Evolutionary conservation across 1,139 yeast genomes (phyloP).

Genomic region (Spencermartinsiella ligniputridi): DNA sequence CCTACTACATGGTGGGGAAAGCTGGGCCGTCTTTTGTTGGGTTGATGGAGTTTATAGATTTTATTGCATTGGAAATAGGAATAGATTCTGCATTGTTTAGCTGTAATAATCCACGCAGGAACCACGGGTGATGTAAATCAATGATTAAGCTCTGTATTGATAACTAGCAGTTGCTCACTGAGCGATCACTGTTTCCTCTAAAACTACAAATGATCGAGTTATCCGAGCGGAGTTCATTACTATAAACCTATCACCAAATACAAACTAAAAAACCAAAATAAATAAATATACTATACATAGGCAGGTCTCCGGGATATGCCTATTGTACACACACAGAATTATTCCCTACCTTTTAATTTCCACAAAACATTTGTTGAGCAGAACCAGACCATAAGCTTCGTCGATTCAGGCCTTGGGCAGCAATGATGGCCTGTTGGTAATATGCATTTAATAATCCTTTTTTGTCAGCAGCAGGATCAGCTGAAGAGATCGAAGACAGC

Average conservation of each 20-base stretch:
- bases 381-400: conserved; percentile 47
- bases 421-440: conserved; percentile 28
- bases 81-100: no score
- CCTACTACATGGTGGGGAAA: conserved; percentile 18
- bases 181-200: no score
- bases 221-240: no score
- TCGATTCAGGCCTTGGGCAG: conserved; percentile 38
- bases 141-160: background rate
- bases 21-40: conserved; percentile 10
- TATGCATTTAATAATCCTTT: conserved; percentile 15
- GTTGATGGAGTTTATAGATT: conserved; percentile 7
- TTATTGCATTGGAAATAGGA: no score
- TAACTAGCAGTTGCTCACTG: no score
- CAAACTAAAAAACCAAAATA: conserved; percentile 1
- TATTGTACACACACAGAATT: background rate
- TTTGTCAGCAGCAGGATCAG: conserved; percentile 7
- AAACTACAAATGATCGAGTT: no score
- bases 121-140: no score
- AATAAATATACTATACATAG: conserved; percentile 11
- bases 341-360: conserved; percentile 23
- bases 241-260: no score
- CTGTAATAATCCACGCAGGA: no score
- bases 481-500: conserved; percentile 16
- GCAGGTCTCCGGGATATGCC: background rate
- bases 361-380: conserved; percentile 50